A percentile compares a stretch with the other conserved stretches of the same genome.
phyloP scores from a whole-genome alignment of 306 rosid genomes.

The Prunus persica region DNA sequence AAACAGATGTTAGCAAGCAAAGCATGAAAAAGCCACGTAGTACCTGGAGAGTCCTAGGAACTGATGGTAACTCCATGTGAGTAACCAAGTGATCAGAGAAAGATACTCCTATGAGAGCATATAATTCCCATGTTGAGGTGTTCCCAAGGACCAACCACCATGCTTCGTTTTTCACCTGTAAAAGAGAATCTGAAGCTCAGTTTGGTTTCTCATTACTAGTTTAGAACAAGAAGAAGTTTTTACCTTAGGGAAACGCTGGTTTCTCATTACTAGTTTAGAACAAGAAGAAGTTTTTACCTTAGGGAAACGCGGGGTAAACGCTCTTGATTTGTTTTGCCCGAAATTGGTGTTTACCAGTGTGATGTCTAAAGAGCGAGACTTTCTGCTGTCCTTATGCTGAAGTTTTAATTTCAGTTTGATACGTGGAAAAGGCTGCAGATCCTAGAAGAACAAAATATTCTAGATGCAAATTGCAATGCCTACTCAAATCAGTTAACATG shows the following conservation, averaged over 20 bases:
- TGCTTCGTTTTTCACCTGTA: conserved; percentile 85
- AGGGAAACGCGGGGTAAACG: conserved; percentile 83
- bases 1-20: too few relatives aligned
- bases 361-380: conserved; percentile 44
- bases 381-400: conserved; percentile 43
- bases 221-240: background rate
- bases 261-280: conserved; percentile 9
- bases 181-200: conserved; percentile 8
- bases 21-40: background rate
- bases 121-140: conserved; percentile 62
- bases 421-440: conserved; percentile 70
- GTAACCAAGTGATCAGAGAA: conserved; percentile 70
- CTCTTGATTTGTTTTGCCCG: conserved; percentile 58
- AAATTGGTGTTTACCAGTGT: conserved; percentile 70
- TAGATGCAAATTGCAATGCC: background rate
- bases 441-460: conserved; percentile 42
- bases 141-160: conserved; percentile 98
- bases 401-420: conserved; percentile 63
- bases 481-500: conserved; percentile 18
- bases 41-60: conserved; percentile 50
- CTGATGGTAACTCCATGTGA: conserved; percentile 69
- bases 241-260: conserved; percentile 77
- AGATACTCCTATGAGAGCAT: conserved; percentile 73
- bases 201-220: conserved; percentile 11
- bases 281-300: conserved; percentile 44